phyloP scores from a whole-genome alignment of 176 grass and related monocot species.

The Areca catechu region DNA sequence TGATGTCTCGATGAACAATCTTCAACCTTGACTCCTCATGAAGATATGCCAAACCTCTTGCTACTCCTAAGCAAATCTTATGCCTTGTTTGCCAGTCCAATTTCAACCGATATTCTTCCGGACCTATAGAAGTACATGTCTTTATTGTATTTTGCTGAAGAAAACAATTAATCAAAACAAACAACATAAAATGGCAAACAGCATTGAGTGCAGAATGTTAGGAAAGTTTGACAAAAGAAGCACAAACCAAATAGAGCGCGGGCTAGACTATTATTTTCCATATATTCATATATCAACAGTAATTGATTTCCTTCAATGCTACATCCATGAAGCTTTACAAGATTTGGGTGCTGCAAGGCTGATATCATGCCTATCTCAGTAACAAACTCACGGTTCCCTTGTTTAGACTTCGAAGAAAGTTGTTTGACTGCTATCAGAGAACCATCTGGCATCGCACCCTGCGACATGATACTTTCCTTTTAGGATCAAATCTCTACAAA shows the following conservation, averaged over 20 bases:
- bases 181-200: neutral
- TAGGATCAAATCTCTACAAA: neutral
- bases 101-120: slow-evolving; percentile 38
- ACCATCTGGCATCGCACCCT: slow-evolving; percentile 16
- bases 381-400: slow-evolving; percentile 12
- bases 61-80: slow-evolving; percentile 63
- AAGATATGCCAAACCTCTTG: slow-evolving; percentile 66
- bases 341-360: slow-evolving; percentile 9
- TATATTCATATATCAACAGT: slow-evolving; percentile 8
- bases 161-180: no score
- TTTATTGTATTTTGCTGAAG: neutral
- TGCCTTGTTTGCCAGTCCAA: slow-evolving; percentile 58
- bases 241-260: slow-evolving; percentile 2
- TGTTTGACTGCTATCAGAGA: slow-evolving; percentile 13
- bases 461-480: neutral
- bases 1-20: no score
- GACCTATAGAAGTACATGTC: slow-evolving; percentile 25
- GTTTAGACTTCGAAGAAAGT: slow-evolving; percentile 13
- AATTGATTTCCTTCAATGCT: slow-evolving; percentile 10
- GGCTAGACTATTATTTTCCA: slow-evolving; percentile 20
- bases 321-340: slow-evolving; percentile 9
- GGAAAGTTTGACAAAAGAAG: neutral
- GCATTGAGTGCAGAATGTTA: neutral
- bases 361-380: slow-evolving; percentile 13
- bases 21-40: no score